Conservation (phyloP, 2,329 filamentous ascomycete genomes). For the Ceratocystis colombiana region DNA sequence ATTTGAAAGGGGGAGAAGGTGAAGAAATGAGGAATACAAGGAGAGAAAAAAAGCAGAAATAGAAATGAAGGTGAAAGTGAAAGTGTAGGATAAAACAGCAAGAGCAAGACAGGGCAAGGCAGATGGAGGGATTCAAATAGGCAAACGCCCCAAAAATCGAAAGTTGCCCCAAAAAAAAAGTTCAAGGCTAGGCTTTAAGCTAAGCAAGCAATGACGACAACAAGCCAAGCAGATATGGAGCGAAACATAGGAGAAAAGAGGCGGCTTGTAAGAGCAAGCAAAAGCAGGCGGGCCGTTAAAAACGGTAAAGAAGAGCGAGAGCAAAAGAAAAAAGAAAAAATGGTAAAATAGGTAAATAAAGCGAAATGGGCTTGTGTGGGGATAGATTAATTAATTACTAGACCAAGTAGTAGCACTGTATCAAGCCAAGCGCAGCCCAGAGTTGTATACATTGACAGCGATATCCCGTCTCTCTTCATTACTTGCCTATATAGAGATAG, state of each 20-base stretch:
- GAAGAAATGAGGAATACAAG: slow-evolving; percentile 20
- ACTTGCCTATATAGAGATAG: too few species aligned
- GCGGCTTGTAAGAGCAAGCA: slow-evolving; percentile 4
- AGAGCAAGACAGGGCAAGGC: slow-evolving; percentile 23
- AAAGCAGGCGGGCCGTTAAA: background rate
- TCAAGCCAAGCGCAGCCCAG: too few species aligned
- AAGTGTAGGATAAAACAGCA: slow-evolving; percentile 25
- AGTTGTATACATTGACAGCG: too few species aligned
- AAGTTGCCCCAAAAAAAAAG: slow-evolving; percentile 1
- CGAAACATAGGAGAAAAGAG: slow-evolving; percentile 11
- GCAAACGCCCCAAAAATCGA: background rate
- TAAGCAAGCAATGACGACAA: slow-evolving; percentile 17
- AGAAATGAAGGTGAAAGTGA: slow-evolving; percentile 23
- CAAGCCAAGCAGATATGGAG: background rate
- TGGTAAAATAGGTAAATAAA: slow-evolving; percentile 20
- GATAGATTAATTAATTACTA: too few species aligned
- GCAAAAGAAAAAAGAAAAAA: background rate
- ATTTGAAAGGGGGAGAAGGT: slow-evolving; percentile 20
- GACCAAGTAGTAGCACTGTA: too few species aligned
- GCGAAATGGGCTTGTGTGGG: background rate
- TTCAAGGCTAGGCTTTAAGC: background rate
- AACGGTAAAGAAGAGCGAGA: background rate
- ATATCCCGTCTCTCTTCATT: too few species aligned
- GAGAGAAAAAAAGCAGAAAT: slow-evolving; percentile 21
- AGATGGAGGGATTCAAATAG: slow-evolving; percentile 13